Evolutionary conservation across 805 yeast genomes (phyloP).

Genomic region (Zygosaccharomyces bisporus): DNA sequence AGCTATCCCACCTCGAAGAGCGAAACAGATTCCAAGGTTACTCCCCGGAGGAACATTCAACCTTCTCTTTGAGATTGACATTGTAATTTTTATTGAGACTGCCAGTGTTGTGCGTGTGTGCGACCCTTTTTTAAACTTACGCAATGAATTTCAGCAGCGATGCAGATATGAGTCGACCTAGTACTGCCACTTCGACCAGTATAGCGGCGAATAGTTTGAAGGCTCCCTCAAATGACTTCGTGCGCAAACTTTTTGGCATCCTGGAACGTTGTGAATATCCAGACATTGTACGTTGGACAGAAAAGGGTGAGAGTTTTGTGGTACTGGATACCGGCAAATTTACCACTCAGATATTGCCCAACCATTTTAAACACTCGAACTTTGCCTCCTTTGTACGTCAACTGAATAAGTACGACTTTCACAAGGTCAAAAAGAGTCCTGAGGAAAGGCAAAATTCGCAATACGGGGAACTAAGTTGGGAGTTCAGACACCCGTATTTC

Average conservation of each 20-base stretch:
- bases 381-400: conserved; percentile 95
- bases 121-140: not conserved
- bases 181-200: conserved; percentile 9
- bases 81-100: not conserved
- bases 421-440: conserved; percentile 76
- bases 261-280: conserved; percentile 75
- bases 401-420: conserved; percentile 94
- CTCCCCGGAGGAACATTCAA: not conserved
- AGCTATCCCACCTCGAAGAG: conserved; percentile 1
- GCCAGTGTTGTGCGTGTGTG: not conserved
- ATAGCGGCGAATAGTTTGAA: conserved; percentile 8
- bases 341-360: conserved; percentile 82
- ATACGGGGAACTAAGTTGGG: conserved; percentile 85
- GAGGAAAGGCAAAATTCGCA: conserved; percentile 54
- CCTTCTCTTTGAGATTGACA: not conserved
- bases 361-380: conserved; percentile 91
- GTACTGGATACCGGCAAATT: conserved; percentile 88
- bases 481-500: conserved; percentile 89
- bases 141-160: conserved; percentile 16
- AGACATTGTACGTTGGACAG: conserved; percentile 81
- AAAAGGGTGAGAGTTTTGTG: conserved; percentile 78
- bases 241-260: conserved; percentile 76
- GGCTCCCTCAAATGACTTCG: conserved; percentile 68
- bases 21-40: not conserved
- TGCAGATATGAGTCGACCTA: conserved; percentile 15